Evolutionary conservation across 179 eudicot genomes (phyloP).

Genomic region (Drosera spatulata): DNA sequence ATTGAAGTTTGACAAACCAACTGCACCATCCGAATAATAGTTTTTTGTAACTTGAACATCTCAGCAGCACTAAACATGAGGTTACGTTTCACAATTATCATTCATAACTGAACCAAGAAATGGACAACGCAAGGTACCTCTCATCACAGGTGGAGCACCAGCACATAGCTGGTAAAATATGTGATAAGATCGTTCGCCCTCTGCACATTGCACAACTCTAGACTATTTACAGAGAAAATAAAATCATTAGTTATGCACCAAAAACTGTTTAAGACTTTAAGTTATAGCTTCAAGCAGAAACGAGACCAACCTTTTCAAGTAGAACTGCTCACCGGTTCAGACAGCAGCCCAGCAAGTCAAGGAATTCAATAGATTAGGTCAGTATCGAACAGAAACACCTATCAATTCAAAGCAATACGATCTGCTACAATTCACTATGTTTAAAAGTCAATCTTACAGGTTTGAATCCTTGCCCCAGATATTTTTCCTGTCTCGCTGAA

Average conservation of each 20-base stretch:
- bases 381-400: conserved; percentile 6
- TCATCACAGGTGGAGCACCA: conserved; percentile 73
- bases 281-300: conserved; percentile 7
- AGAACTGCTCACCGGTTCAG: conserved; percentile 43
- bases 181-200: conserved; percentile 98
- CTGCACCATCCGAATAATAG: no score
- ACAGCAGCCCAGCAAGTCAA: conserved; percentile 11
- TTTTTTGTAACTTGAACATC: no score
- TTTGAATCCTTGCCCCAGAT: conserved; percentile 95
- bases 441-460: conserved; percentile 50
- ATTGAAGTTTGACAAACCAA: no score
- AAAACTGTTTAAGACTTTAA: not conserved
- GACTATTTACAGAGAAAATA: conserved; percentile 48
- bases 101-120: not conserved
- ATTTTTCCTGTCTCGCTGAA: conserved; percentile 98
- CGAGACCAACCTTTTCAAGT: conserved; percentile 77
- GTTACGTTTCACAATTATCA: no score
- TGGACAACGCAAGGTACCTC: conserved; percentile 33
- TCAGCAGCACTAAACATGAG: no score
- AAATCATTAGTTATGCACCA: conserved; percentile 11
- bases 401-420: not conserved
- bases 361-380: conserved; percentile 6
- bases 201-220: conserved; percentile 91
- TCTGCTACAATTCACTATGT: conserved; percentile 5
- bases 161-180: conserved; percentile 98